Evolutionary conservation across 1,284 basidiomycete genomes (phyloP), one percentile per base, ranked within the genome.

Genomic region (Cutaneotrichosporon mucoides): DNA sequence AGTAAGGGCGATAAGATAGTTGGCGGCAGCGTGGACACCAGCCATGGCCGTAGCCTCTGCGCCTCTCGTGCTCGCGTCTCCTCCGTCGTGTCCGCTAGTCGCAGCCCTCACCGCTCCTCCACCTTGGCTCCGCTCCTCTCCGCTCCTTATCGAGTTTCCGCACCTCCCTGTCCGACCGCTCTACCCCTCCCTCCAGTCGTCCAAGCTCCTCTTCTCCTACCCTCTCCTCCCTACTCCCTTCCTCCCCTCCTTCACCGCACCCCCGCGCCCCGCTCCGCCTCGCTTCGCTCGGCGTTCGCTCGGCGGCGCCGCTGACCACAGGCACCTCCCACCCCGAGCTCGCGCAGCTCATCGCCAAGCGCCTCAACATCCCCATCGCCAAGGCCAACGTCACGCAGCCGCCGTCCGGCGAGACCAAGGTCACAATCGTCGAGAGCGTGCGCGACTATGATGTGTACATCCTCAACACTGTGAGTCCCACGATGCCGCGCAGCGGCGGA

Each of bases 381-480:
- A 87, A 87, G 67, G 90, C 91, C 13, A 89, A 90, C 68, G 87
- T 97, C 55, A 86, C 86, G 49, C 86, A 88, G 74, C 95, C 91
- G 73, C 90, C 90, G 13, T 89, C 94, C 64, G 94, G 94, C 63
- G 94, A 97, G 80, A 90, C 89, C 53, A 87, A 87, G 72, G 89
- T 99, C 60, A 89, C 89, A 63, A 93, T 99, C 74, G 84, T 85
- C 59, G 96, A 99, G 80, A 93, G 90, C 57, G 96, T 99, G 38
- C 89, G 95, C 60, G 95, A 99, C 80, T 90, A 92, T 79, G 96
- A 99, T 79, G 96, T 99, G 58, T 99, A 99, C 82, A 98, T 99
- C 78, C 88, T 99, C 84, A 97, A 95, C 81, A 95, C 93, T 49
- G 78, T 78, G 55, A 66, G 79, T 68, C 24, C 24, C 24, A 24